These are phyloP conservation scores for Sindora glabra DNA, from an alignment of 306 rosid genomes.

Conservation along the genomic window DNA sequence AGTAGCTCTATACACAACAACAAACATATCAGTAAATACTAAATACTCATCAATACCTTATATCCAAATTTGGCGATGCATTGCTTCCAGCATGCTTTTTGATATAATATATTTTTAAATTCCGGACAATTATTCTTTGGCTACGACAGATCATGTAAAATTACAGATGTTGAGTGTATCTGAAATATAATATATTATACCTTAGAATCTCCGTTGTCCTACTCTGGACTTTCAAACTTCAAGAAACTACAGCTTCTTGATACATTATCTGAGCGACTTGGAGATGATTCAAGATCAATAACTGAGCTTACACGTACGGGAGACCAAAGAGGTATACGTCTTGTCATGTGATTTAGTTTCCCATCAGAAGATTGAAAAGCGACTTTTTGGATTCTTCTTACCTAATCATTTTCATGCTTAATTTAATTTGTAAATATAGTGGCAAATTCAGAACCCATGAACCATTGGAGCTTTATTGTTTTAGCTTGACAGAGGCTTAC, in stretches of 20 bases:
- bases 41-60: constrained; percentile 65
- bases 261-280: constrained; percentile 68
- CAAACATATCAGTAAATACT: constrained; percentile 24
- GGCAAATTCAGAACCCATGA: too few relatives aligned
- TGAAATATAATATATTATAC: constrained; percentile 43
- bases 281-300: constrained; percentile 79
- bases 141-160: neutral
- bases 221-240: constrained; percentile 47
- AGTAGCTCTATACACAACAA: neutral
- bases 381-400: constrained; percentile 94
- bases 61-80: constrained; percentile 94
- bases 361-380: constrained; percentile 96
- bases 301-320: constrained; percentile 59
- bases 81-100: constrained; percentile 98
- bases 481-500: too few relatives aligned
- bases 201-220: constrained; percentile 89
- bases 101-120: too few relatives aligned
- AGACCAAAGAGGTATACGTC: constrained; percentile 58
- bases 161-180: neutral
- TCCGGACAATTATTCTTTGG: constrained; percentile 4
- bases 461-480: too few relatives aligned
- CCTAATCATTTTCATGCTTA: too few relatives aligned
- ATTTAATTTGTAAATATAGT: too few relatives aligned
- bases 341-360: constrained; percentile 53
- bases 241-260: constrained; percentile 33